These are phyloP conservation scores for Aspergillus vadensis DNA, from an alignment of 2,329 filamentous ascomycete species.

Conservation along the genomic window DNA sequence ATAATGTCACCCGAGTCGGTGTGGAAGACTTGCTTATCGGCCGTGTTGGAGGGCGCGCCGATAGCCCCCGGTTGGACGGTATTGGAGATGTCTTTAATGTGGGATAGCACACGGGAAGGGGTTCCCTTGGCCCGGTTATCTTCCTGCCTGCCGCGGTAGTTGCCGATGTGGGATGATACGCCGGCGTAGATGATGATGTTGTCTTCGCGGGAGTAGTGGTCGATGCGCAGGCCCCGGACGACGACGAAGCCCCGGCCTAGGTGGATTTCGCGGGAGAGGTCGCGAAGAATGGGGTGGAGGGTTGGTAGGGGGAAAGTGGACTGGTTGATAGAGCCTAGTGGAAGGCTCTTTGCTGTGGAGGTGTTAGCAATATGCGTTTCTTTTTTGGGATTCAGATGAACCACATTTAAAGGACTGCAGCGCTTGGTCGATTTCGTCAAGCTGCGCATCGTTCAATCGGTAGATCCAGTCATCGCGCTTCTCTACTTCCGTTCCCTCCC, in stretches of 20 bases:
- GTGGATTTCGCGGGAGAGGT: constrained; percentile 43
- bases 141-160: constrained; percentile 46
- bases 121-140: constrained; percentile 29
- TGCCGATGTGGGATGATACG: constrained; percentile 46
- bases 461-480: constrained; percentile 46
- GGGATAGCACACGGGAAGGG: constrained; percentile 56
- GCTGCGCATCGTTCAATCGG: constrained; percentile 37
- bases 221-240: constrained; percentile 45
- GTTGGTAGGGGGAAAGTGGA: constrained; percentile 49
- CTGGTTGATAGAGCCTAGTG: constrained; percentile 46
- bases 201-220: constrained; percentile 38
- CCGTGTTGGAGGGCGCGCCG: constrained; percentile 47
- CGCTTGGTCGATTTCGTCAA: constrained; percentile 48
- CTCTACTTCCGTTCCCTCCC: constrained; percentile 47
- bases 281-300: constrained; percentile 35
- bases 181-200: constrained; percentile 49
- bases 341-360: constrained; percentile 29
- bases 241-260: constrained; percentile 49
- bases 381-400: neutral
- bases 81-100: constrained; percentile 63
- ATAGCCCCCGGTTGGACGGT: constrained; percentile 35
- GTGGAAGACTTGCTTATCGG: constrained; percentile 54
- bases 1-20: constrained; percentile 59
- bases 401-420: constrained; percentile 47
- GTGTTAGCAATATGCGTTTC: constrained; percentile 4